A percentile compares a stretch with the other conserved stretches of the same genome.
phyloP scores from a whole-genome alignment of 2,329 filamentous ascomycete genomes.

The Claviceps humidiphila region DNA sequence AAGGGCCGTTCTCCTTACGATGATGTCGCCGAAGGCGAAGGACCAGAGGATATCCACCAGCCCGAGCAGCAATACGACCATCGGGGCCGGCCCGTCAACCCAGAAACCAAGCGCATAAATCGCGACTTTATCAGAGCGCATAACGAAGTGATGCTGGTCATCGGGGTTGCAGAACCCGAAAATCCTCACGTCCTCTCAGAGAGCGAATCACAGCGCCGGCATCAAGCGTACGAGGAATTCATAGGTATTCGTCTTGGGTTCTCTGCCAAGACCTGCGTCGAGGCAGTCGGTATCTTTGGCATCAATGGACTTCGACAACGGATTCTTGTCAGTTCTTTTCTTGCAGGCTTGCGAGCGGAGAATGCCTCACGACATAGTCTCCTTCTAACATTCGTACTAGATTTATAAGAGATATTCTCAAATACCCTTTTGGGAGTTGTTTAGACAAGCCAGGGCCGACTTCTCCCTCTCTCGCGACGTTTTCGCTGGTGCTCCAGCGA shows the following conservation, averaged over 20 bases:
- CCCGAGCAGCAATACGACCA: constrained; percentile 39
- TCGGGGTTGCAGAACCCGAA: constrained; percentile 48
- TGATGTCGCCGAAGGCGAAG: constrained; percentile 38
- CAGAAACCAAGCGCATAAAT: constrained; percentile 40
- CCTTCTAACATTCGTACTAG: constrained; percentile 17
- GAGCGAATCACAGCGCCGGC: constrained; percentile 27
- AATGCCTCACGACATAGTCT: too few species aligned
- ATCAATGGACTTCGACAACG: constrained; percentile 39
- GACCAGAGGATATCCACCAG: constrained; percentile 25
- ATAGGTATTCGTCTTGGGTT: constrained; percentile 27
- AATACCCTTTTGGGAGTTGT: constrained; percentile 34
- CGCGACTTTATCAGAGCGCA: constrained; percentile 45
- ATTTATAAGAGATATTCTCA: constrained; percentile 37
- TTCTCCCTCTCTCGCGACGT: constrained; percentile 20
- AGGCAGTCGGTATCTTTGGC: constrained; percentile 36
- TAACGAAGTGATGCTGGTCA: constrained; percentile 51
- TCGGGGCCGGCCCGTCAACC: constrained; percentile 42
- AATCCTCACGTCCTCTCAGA: constrained; percentile 26
- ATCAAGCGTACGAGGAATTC: constrained; percentile 33
- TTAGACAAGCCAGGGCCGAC: constrained; percentile 13
- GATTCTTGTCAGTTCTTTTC: constrained; percentile 30
- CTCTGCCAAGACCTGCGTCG: constrained; percentile 20
- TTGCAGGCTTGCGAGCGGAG: background rate
- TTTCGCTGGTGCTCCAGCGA: constrained; percentile 20
- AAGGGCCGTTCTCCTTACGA: constrained; percentile 49